Percentiles rank a stretch among this genome's conserved stretches.
phyloP scores from a whole-genome alignment of 2,329 filamentous ascomycete genomes.

The Simplicillium sp. region DNA sequence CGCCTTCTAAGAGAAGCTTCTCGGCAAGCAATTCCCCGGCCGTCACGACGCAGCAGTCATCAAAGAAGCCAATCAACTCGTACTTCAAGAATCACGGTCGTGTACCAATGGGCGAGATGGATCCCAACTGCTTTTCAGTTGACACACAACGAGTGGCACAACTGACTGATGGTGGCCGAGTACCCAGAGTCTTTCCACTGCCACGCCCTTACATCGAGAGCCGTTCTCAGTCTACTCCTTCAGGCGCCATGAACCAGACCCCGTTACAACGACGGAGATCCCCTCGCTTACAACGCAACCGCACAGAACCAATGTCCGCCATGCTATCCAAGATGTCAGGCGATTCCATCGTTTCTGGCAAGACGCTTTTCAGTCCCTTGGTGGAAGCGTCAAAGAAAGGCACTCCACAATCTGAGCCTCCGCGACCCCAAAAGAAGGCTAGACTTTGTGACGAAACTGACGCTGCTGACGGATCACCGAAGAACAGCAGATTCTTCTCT shows the following conservation, averaged over 20 bases:
- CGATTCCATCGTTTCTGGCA: conserved; percentile 11
- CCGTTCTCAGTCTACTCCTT: conserved; percentile 11
- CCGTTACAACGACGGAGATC: conserved; percentile 17
- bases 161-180: conserved; percentile 37
- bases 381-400: conserved; percentile 6
- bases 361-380: conserved; percentile 7
- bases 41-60: conserved; percentile 13
- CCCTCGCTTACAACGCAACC: conserved; percentile 34
- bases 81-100: conserved; percentile 43
- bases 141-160: conserved; percentile 37
- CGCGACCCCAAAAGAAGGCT: conserved; percentile 47
- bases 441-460: conserved; percentile 39
- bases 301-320: conserved; percentile 41
- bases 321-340: conserved; percentile 23
- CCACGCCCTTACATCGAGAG: conserved; percentile 46
- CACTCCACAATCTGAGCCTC: conserved; percentile 12
- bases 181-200: conserved; percentile 48
- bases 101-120: conserved; percentile 53
- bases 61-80: conserved; percentile 40
- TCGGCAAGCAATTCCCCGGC: conserved; percentile 21
- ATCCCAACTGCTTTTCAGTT: conserved; percentile 49
- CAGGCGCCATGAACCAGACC: conserved; percentile 9
- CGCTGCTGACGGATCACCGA: conserved; percentile 20
- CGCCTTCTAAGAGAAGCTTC: conserved; percentile 31
- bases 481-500: conserved; percentile 48